These are phyloP conservation scores for Brachypodium distachyon DNA, from an alignment of 202 grass and related monocot genomes.

Conservation along the genomic window DNA sequence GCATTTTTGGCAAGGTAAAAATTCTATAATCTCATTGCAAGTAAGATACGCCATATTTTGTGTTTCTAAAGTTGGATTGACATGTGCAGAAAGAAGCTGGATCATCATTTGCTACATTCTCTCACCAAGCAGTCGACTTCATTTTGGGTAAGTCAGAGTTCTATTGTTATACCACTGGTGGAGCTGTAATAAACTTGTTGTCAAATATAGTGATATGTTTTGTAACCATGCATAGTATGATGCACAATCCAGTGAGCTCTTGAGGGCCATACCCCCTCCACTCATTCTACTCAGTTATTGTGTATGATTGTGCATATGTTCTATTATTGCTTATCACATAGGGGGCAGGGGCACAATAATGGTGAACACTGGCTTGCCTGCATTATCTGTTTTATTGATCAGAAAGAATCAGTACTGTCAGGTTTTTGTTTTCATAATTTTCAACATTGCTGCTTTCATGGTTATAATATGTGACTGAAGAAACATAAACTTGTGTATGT, in stretches of 20 bases:
- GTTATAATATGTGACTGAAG: not conserved
- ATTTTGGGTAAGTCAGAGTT: constrained; percentile 55
- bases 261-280: no score
- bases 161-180: not conserved
- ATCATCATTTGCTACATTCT: constrained; percentile 60
- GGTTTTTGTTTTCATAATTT: not conserved
- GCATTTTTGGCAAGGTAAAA: constrained; percentile 56
- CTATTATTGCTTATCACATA: not conserved
- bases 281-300: no score
- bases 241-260: not conserved
- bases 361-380: not conserved
- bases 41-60: not conserved
- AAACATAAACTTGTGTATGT: not conserved
- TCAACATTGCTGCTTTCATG: not conserved
- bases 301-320: not conserved
- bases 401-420: not conserved
- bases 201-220: no score
- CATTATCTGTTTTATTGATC: not conserved
- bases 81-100: constrained; percentile 40
- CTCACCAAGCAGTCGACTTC: constrained; percentile 84
- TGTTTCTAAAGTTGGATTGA: constrained; percentile 22
- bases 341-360: not conserved
- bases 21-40: not conserved
- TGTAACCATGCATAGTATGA: not conserved
- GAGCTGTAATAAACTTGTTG: not conserved